phyloP scores from a whole-genome alignment of 2,329 filamentous ascomycete species.

The Domatiomyces catenatus region DNA sequence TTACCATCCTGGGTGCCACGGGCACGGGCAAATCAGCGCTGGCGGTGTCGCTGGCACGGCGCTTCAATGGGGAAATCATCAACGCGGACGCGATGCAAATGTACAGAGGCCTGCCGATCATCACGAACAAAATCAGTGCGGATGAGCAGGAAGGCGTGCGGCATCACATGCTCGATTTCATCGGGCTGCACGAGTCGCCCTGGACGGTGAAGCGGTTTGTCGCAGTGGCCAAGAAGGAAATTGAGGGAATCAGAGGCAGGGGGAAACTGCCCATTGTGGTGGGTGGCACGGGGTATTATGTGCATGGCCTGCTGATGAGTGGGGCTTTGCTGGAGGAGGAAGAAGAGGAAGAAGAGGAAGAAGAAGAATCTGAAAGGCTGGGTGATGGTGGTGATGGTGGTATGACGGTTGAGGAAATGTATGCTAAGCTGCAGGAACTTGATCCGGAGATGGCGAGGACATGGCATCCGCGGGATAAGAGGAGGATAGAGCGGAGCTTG shows the following conservation, averaged over 20 bases:
- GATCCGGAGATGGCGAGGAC: conserved; percentile 78
- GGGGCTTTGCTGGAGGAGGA: conserved; percentile 43
- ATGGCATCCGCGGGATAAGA: conserved; percentile 86
- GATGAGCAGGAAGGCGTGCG: conserved; percentile 65
- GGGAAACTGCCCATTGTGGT: conserved; percentile 79
- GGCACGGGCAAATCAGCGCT: conserved; percentile 89
- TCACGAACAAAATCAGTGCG: conserved; percentile 78
- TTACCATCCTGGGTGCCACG: conserved; percentile 76
- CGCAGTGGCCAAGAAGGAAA: conserved; percentile 49
- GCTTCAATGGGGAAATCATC: conserved; percentile 82
- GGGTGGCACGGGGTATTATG: conserved; percentile 91
- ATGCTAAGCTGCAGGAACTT: conserved; percentile 58
- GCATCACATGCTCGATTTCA: conserved; percentile 74
- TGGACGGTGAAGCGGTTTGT: conserved; percentile 76
- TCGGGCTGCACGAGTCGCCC: conserved; percentile 58
- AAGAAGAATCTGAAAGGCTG: conserved; percentile 19
- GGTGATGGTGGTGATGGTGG: conserved; percentile 32
- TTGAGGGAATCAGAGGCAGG: conserved; percentile 61
- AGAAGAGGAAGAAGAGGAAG: conserved; percentile 11
- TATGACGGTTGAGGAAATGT: conserved; percentile 53
- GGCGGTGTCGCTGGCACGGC: conserved; percentile 70
- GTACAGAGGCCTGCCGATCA: conserved; percentile 78
- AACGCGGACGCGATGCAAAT: conserved; percentile 98
- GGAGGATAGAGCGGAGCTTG: conserved; percentile 78
- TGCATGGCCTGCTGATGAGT: conserved; percentile 72